Base-by-base conservation (phyloP, 345 rosid species). In the Gynandropsis gynandra region DNA sequence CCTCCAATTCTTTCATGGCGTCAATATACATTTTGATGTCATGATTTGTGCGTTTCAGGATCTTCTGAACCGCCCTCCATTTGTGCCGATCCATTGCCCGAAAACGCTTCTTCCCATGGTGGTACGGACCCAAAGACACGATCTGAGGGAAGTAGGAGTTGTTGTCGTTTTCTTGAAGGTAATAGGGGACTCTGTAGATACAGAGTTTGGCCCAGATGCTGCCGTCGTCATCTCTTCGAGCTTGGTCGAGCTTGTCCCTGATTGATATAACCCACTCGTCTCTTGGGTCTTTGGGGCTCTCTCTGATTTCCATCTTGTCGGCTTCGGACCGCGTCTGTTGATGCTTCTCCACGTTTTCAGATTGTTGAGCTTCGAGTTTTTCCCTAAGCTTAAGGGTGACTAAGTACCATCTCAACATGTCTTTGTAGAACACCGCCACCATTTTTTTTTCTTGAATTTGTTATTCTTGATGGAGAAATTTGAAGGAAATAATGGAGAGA, bases 61-160 rank as follows among this genome's bases (percentile, higher is more conserved):
- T 58, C 64, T 50, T 80, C 58, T 75, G 68, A 45, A 89, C 81
- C 8, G 86, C 72, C 1, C 89, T 84, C 90, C 94, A 89, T 62
- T 89, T 86, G 62, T 86, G 96, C 27, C 72, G 74, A 15, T 86
- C 94, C 92, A 83, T 80, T 41, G 74, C 74, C 31, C 85, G 76
- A 1, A 83, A 76, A 5, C 83, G 81, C 56, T 58, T 74, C 74
- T 76, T 82, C 10, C 80, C 83, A 8, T 81, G 89, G 61, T 89
- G 90, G 65, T 81, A 86, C 10, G 97, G 95, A 59, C 94, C 94
- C 35, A 86, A 43, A 4, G 95, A 89, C 36, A 78, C 82, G 4
- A 70, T 75, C 59, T 86, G 97, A 16, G 97, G 97, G 12, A 74
- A 70, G 58, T 78, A 78, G 19, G 87, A 88, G 42, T 74, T 83